These are phyloP conservation scores for Scheffersomyces illinoinensis DNA, from an alignment of 1,139 yeast species.

Conservation along the genomic window DNA sequence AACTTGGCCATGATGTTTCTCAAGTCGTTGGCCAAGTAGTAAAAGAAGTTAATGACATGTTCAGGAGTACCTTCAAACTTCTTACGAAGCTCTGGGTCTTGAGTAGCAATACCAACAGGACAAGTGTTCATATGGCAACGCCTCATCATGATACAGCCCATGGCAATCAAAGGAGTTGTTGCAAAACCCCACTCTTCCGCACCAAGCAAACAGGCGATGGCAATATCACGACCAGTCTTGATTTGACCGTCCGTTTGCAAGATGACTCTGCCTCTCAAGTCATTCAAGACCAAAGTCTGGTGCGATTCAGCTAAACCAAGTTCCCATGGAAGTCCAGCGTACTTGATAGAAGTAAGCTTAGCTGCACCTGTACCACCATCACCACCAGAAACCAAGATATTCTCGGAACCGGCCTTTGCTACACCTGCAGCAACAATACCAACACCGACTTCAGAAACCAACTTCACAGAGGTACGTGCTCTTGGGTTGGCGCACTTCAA, in stretches of 20 bases:
- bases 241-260: conserved; percentile 98
- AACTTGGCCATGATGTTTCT: conserved; percentile 90
- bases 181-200: conserved; percentile 99
- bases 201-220: conserved; percentile 92
- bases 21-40: conserved; percentile 89
- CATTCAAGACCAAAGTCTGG: conserved; percentile 94
- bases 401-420: conserved; percentile 98
- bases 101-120: conserved; percentile 99
- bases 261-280: conserved; percentile 90
- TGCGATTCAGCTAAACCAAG: conserved; percentile 97
- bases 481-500: conserved; percentile 96
- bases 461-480: conserved; percentile 93
- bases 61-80: conserved; percentile 97
- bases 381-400: conserved; percentile 92
- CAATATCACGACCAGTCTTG: conserved; percentile 94
- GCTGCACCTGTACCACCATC: conserved; percentile 99
- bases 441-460: conserved; percentile 97
- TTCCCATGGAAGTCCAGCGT: conserved; percentile 99
- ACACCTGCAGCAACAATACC: conserved; percentile 99
- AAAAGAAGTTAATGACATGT: conserved; percentile 96
- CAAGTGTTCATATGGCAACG: conserved; percentile 91
- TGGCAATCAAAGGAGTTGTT: conserved; percentile 92
- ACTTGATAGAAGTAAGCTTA: conserved; percentile 93
- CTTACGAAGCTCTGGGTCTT: conserved; percentile 89
- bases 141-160: conserved; percentile 97